These are phyloP conservation scores for Exophiala phaeomuriformis DNA, from an alignment of 2,329 filamentous ascomycete species.

Conservation along the genomic window DNA sequence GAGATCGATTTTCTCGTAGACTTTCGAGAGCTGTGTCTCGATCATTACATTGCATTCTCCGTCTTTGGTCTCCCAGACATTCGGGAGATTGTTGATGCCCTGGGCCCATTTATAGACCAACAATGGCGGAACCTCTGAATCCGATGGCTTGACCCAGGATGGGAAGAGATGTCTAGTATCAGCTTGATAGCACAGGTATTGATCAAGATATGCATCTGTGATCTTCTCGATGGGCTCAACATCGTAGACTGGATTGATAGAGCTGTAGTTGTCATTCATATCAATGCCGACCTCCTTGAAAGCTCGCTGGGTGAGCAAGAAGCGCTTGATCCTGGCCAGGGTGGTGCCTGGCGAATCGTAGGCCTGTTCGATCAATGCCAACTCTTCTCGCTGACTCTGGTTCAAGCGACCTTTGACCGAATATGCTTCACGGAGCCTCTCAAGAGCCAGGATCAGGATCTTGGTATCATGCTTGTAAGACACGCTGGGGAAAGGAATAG, in stretches of 20 bases:
- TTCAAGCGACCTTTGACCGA: constrained; percentile 96
- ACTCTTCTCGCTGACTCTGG: constrained; percentile 92
- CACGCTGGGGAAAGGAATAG: constrained; percentile 96
- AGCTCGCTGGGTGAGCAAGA: constrained; percentile 89
- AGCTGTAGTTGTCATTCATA: constrained; percentile 99
- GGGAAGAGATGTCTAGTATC: constrained; percentile 96
- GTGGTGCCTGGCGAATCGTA: constrained; percentile 97
- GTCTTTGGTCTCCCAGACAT: constrained; percentile 88
- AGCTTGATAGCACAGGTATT: constrained; percentile 98
- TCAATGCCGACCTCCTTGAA: constrained; percentile 99
- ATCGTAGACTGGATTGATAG: constrained; percentile 97
- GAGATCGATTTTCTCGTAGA: constrained; percentile 98
- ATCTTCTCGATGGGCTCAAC: constrained; percentile 99
- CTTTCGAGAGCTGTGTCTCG: constrained; percentile 96
- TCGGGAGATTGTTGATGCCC: constrained; percentile 94
- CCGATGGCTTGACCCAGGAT: constrained; percentile 97
- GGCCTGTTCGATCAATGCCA: constrained; percentile 94
- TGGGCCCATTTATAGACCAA: constrained; percentile 98
- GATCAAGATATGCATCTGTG: constrained; percentile 94
- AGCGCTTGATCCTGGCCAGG: constrained; percentile 91
- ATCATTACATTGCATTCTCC: constrained; percentile 99
- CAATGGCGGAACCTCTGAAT: constrained; percentile 91
- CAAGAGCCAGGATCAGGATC: constrained; percentile 89
- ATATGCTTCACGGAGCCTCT: constrained; percentile 88
- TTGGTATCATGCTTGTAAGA: constrained; percentile 99